Evolutionary conservation across 2,329 filamentous ascomycete species (phyloP).

Genomic region (Tolypocladium tropicale): DNA sequence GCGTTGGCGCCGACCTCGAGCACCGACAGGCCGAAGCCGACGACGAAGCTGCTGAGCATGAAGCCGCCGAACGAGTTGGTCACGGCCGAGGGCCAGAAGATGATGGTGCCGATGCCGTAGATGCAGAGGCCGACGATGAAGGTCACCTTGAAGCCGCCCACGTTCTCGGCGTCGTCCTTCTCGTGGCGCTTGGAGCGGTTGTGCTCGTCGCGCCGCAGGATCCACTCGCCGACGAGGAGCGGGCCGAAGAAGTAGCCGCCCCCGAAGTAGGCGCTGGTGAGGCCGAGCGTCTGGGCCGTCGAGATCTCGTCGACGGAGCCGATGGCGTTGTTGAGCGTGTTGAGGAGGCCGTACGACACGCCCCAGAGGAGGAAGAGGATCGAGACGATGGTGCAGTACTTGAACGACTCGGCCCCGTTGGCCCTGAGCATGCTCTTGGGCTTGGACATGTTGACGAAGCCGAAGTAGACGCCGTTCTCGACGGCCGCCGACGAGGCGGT

Average conservation of each 20-base stretch:
- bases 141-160: conserved; percentile 65
- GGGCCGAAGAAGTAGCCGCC: conserved; percentile 62
- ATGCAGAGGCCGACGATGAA: conserved; percentile 70
- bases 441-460: conserved; percentile 61
- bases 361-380: conserved; percentile 85
- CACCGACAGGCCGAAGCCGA: conserved; percentile 65
- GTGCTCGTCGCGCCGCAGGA: conserved; percentile 58
- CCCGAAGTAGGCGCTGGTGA: conserved; percentile 62
- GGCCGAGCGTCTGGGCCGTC: conserved; percentile 50
- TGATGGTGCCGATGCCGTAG: conserved; percentile 68
- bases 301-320: conserved; percentile 52
- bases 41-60: conserved; percentile 62
- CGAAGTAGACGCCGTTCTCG: conserved; percentile 53
- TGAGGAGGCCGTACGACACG: conserved; percentile 78
- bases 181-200: conserved; percentile 32
- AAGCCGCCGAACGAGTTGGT: conserved; percentile 69
- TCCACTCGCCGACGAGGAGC: conserved; percentile 56
- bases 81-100: conserved; percentile 76
- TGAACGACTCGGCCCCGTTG: conserved; percentile 53
- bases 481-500: conserved; percentile 22
- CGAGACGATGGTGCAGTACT: conserved; percentile 65
- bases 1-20: conserved; percentile 77
- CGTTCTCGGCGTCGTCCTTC: conserved; percentile 28
- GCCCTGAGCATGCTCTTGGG: conserved; percentile 63
- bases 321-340: conserved; percentile 67